These are phyloP conservation scores for Suillus fuscotomentosus DNA, from an alignment of 768 basidiomycete species.

Conservation along the genomic window DNA sequence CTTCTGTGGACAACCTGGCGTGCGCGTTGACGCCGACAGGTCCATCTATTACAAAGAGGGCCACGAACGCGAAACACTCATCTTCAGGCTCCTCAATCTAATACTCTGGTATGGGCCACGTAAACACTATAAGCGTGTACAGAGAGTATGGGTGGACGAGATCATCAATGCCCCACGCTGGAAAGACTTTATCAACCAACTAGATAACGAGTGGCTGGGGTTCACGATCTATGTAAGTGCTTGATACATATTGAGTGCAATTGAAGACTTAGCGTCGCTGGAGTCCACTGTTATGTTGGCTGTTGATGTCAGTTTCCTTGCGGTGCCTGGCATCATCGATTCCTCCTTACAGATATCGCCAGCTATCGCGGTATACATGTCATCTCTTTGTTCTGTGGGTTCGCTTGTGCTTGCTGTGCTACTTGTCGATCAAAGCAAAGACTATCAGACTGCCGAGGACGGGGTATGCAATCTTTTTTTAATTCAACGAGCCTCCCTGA, in stretches of 20 bases:
- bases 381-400: slow-evolving; percentile 33
- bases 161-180: slow-evolving; percentile 39
- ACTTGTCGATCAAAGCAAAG: slow-evolving; percentile 33
- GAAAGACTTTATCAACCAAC: slow-evolving; percentile 39
- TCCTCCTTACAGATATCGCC: slow-evolving; percentile 10
- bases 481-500: slow-evolving; percentile 2
- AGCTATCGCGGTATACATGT: slow-evolving; percentile 37
- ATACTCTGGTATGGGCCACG: slow-evolving; percentile 47
- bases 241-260: background rate
- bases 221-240: slow-evolving; percentile 43
- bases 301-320: slow-evolving; percentile 54
- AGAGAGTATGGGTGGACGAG: slow-evolving; percentile 45
- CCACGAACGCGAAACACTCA: slow-evolving; percentile 25
- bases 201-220: slow-evolving; percentile 47
- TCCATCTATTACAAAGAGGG: slow-evolving; percentile 19
- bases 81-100: slow-evolving; percentile 35
- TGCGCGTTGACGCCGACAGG: slow-evolving; percentile 30
- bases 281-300: slow-evolving; percentile 51
- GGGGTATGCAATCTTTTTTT: slow-evolving; percentile 17
- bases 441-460: slow-evolving; percentile 16
- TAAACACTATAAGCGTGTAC: slow-evolving; percentile 38
- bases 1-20: slow-evolving; percentile 36
- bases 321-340: slow-evolving; percentile 40
- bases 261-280: background rate
- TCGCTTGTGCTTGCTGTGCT: slow-evolving; percentile 35